Percentiles rank a stretch among this genome's conserved stretches.
Conservation (phyloP, 352 stramenopile genomes). For the Pythium dissimile region DNA sequence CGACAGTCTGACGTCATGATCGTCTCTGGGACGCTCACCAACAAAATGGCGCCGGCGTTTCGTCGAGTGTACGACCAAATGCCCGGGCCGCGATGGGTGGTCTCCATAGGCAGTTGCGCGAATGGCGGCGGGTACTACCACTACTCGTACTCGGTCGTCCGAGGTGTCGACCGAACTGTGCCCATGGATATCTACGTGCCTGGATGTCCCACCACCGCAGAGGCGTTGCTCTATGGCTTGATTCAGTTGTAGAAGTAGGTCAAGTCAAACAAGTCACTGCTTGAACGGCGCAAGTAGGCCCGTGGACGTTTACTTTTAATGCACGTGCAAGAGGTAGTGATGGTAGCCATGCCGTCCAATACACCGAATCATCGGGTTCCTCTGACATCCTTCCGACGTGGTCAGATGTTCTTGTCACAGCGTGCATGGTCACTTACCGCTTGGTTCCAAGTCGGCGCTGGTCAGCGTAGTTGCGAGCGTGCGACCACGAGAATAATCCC, state of each 20-base stretch:
- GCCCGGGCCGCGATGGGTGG: constrained; percentile 96
- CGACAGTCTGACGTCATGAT: constrained; percentile 99
- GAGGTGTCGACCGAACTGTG: constrained; percentile 95
- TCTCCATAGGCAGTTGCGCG: constrained; percentile 98
- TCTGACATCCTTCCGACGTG: too few relatives aligned
- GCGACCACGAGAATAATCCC: too few relatives aligned
- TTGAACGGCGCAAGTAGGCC: constrained; percentile 94
- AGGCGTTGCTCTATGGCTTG: constrained; percentile 97
- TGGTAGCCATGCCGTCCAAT: too few relatives aligned
- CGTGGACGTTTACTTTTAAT: not conserved
- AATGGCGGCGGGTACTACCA: constrained; percentile 93
- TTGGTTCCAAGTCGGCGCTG: not conserved
- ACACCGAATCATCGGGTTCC: too few relatives aligned
- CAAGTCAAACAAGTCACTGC: constrained; percentile 95
- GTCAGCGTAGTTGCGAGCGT: not conserved
- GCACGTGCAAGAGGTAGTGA: too few relatives aligned
- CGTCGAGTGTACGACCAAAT: constrained; percentile 98
- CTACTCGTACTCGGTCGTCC: constrained; percentile 97
- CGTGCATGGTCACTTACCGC: not conserved
- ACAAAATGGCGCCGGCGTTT: constrained; percentile 99
- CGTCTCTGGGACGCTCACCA: constrained; percentile 98
- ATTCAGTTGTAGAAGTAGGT: constrained; percentile 99
- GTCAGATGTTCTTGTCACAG: not conserved
- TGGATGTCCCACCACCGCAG: constrained; percentile 96
- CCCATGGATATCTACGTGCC: constrained; percentile 99